These are phyloP conservation scores for Neurospora crassa DNA, from an alignment of 2,329 filamentous ascomycete genomes.

Conservation along the genomic window DNA sequence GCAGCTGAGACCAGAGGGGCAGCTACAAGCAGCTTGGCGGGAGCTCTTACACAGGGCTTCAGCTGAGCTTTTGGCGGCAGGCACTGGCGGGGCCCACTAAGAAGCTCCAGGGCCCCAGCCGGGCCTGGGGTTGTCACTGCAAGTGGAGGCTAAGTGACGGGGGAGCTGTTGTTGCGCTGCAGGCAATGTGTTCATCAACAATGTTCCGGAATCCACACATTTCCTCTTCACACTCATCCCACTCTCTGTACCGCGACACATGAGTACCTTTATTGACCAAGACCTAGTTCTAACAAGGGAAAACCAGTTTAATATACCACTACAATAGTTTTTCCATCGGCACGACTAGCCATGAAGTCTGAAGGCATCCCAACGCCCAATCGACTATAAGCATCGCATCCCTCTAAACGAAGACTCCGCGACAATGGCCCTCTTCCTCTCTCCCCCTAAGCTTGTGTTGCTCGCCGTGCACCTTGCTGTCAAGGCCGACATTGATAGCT, in stretches of 20 bases:
- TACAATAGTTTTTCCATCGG: too few species aligned
- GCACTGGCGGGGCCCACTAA: not conserved
- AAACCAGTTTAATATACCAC: not conserved
- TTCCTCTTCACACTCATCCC: not conserved
- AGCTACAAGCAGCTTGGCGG: not conserved
- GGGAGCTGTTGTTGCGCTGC: not conserved
- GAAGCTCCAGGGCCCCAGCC: not conserved
- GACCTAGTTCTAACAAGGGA: too few species aligned
- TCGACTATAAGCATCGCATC: not conserved
- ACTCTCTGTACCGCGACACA: constrained; percentile 1
- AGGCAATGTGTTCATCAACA: constrained; percentile 2
- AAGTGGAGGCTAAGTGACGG: not conserved
- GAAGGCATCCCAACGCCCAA: not conserved
- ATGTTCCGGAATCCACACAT: constrained; percentile 3
- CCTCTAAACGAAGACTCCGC: not conserved
- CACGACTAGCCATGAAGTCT: constrained; percentile 7
- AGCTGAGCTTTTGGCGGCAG: not conserved
- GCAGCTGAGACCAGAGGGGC: not conserved
- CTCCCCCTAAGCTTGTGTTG: constrained; percentile 60
- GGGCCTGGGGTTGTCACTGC: not conserved
- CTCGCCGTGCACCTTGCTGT: constrained; percentile 62
- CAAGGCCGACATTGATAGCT: constrained; percentile 52
- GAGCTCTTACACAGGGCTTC: not conserved
- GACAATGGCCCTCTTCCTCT: constrained; percentile 34
- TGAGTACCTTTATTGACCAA: not conserved